A percentile compares a stretch with the other conserved stretches of the same genome.
phyloP scores from a whole-genome alignment of 2,329 filamentous ascomycete genomes.

The Cercospora brassicicola region DNA sequence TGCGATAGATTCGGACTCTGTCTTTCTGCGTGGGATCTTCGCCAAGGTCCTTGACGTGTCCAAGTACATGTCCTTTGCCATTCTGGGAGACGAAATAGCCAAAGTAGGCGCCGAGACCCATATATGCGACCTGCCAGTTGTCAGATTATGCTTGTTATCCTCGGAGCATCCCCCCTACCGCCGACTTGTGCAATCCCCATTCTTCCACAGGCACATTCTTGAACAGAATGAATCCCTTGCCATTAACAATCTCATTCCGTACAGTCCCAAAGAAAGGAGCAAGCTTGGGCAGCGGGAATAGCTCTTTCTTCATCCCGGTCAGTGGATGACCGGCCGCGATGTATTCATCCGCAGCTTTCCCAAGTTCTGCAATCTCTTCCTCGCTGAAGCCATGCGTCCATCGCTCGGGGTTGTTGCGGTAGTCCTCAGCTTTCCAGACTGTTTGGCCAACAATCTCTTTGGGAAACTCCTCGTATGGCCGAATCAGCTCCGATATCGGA shows the following conservation, averaged over 20 bases:
- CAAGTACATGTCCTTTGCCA: conserved; percentile 77
- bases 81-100: conserved; percentile 90
- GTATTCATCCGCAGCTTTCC: conserved; percentile 67
- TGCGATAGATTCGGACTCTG: conserved; percentile 85
- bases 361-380: conserved; percentile 67
- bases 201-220: conserved; percentile 74
- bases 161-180: conserved; percentile 49
- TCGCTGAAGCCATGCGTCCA: conserved; percentile 71
- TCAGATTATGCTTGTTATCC: neutral
- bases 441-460: conserved; percentile 69
- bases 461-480: conserved; percentile 69
- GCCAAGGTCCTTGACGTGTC: conserved; percentile 85
- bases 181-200: conserved; percentile 78
- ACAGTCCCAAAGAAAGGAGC: conserved; percentile 56
- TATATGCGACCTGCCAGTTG: conserved; percentile 60
- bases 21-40: conserved; percentile 79
- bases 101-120: conserved; percentile 76
- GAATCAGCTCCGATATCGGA: conserved; percentile 64
- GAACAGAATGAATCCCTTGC: conserved; percentile 87
- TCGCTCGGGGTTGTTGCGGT: conserved; percentile 60
- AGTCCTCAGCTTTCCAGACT: conserved; percentile 69
- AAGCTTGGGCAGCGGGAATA: conserved; percentile 64
- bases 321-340: conserved; percentile 64
- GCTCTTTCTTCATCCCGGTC: conserved; percentile 67
- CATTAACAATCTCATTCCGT: conserved; percentile 68